Base-by-base conservation (phyloP, 352 stramenopile species). In the Hyaloperonospora brassicae region DNA sequence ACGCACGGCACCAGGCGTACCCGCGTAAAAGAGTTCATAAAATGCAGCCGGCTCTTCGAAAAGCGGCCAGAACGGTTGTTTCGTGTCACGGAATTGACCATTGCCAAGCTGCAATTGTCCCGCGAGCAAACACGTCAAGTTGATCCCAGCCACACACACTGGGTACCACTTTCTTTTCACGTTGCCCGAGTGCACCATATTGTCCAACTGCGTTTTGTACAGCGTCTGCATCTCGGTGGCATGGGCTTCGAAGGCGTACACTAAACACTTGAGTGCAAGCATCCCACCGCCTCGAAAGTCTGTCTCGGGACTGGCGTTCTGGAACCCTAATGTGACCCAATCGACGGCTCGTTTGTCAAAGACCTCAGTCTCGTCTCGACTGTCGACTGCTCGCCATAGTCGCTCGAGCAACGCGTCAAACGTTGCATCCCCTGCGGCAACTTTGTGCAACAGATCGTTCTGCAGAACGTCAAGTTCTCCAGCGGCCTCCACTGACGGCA, bases 21-120 rank as follows among this genome's bases (percentile, higher is more conserved):
- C 68, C 17, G 73, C 57, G 39, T 68, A 86, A 35, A 85, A 93
- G 35, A 94, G 66, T 53, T 91, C 75, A 51, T 88, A 89, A 38
- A 94, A 92, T 4, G 81, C 81, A n/a, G 70, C 70, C 0, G 81
- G 79, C n/a, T 94, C 84, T 57, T 88, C 78, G 61, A 94, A 91
- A 25, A 94, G 72, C 38, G 46, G 44, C 81, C 84, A 94, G 52
- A 75, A 92, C 1, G 52, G 13, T 34, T 74, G 66, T 0, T 59
- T 59, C 12, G 43, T 80, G 7, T 70, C 55, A 0, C 56, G 49
- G 44, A 76, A 94, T 12, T 66, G 65, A 13, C 79, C 81, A 25
- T 86, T 76, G 38, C 84, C 84, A 8, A 94, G 66, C 35, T 79
- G 62, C 43, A 92, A 45, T 21, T 87, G 51, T 0, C 80, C 78